Evolutionary conservation across 73 alveolate genomes (phyloP), one percentile per base, ranked within the genome.

Genomic region (Paramecium sexaurelia): DNA sequence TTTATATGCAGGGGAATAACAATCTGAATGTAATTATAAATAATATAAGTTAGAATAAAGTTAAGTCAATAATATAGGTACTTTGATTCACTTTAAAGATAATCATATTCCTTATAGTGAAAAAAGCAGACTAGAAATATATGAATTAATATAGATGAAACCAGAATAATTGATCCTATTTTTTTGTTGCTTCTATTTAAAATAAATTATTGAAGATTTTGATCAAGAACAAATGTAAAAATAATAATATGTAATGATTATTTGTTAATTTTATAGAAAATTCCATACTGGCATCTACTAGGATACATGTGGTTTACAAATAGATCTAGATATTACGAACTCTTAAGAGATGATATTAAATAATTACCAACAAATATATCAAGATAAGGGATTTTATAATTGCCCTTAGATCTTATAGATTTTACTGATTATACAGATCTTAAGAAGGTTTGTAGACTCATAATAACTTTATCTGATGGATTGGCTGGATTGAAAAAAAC

Each of bases 291-390:
- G 87, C 87, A 73, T 41, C 56, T 73, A 4, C 7, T 73, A 35
- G 87, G 87, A 73, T 73, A 73, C 19, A 35, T 73, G 45, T 73
- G 87, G 87, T 73, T 73, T 35, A 37, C 87, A 32, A 73, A 73
- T 17, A 73, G 87, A 73, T 13, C 32, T 10, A 73, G 32, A 41
- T 73, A 73, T 73, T 73, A 73, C 15, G 66, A 27, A 32, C 33
- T 73, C 1, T 7, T 73, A 36, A 32, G 35, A 13, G 36, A 73
- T 32, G 56, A 73, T 35, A 20, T 35, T 13, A 32, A 32, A 29
- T 6, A 73, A n/a, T 33, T 73, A 15, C 87, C 87, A 20, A 32
- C 55, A 11, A 29, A 73, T 8, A 73, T 73, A 10, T 6, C 35
- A 29, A 35, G 45, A 32, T 37, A 73, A 35, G 55, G 57, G 1